Percentiles rank a stretch among this genome's conserved stretches.
Evolutionary conservation across 495 filamentous ascomycete species (phyloP).

Genomic region (Annulohypoxylon stygium): DNA sequence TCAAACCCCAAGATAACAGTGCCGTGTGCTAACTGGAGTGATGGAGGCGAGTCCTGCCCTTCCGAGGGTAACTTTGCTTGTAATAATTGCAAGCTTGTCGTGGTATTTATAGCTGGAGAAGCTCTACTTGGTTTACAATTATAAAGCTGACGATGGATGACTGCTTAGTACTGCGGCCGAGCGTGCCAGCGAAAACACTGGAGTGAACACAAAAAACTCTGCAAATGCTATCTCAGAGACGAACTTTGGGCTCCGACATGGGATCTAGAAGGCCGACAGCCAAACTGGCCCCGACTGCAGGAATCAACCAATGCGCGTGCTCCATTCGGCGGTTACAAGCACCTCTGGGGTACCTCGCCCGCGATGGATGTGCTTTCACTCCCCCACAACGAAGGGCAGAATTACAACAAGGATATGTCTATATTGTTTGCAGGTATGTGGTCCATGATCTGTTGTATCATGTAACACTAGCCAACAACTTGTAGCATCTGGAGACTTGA

Average conservation of each 20-base stretch:
- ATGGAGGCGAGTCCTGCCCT: slow-evolving; percentile 11
- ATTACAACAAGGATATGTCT: slow-evolving; percentile 46
- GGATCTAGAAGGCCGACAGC: slow-evolving; percentile 46
- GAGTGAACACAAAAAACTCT: slow-evolving; percentile 52
- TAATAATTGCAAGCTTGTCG: slow-evolving; percentile 11
- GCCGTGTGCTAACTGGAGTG: slow-evolving; percentile 23
- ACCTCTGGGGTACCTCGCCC: slow-evolving; percentile 61
- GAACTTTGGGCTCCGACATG: slow-evolving; percentile 52
- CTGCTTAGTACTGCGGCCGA: slow-evolving; percentile 53
- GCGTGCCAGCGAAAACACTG: slow-evolving; percentile 55
- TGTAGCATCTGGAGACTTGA: slow-evolving; percentile 60
- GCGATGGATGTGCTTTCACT: slow-evolving; percentile 59
- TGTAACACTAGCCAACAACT: slow-evolving; percentile 10
- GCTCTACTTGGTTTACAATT: background rate
- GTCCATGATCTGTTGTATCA: background rate
- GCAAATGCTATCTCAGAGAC: slow-evolving; percentile 50
- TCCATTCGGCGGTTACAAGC: slow-evolving; percentile 32
- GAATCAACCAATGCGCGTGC: slow-evolving; percentile 4
- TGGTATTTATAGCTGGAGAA: slow-evolving; percentile 17
- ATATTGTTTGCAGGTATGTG: slow-evolving; percentile 61
- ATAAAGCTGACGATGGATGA: background rate
- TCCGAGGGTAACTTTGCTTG: slow-evolving; percentile 14
- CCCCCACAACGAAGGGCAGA: slow-evolving; percentile 56
- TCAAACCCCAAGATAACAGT: background rate
- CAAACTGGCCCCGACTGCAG: slow-evolving; percentile 33